phyloP scores from a whole-genome alignment of 495 filamentous ascomycete species.

The Filosporella fistucella region DNA sequence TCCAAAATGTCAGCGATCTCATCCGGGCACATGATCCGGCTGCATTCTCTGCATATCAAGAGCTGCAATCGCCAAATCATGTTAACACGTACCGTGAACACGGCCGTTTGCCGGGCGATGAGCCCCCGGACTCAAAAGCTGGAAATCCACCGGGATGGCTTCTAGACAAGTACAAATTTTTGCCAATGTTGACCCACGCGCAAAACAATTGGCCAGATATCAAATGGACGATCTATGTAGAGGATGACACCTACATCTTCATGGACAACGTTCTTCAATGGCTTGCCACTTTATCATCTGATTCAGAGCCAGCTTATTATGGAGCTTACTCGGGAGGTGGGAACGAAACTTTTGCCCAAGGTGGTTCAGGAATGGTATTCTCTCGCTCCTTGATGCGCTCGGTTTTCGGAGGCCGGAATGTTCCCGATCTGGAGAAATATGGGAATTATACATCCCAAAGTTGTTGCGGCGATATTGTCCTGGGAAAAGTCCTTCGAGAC shows the following conservation, averaged over 20 bases:
- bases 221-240: constrained; percentile 1
- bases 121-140: neutral
- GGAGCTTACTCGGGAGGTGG: neutral
- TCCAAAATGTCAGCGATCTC: neutral
- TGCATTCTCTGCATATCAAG: neutral
- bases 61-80: neutral
- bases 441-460: neutral
- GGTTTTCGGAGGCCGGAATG: neutral
- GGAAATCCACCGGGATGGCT: neutral
- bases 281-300: neutral
- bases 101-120: neutral
- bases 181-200: neutral
- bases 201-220: neutral
- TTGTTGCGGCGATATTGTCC: neutral
- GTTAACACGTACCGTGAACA: neutral
- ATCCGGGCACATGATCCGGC: neutral
- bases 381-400: neutral
- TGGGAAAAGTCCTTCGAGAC: neutral
- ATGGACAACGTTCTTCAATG: neutral
- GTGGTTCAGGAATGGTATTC: neutral
- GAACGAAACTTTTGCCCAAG: neutral
- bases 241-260: constrained; percentile 1
- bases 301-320: neutral
- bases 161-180: constrained; percentile 1
- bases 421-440: neutral